Percentiles rank a stretch among this genome's conserved stretches.
Evolutionary conservation across 2,329 filamentous ascomycete species (phyloP).

Genomic region (Pestalotiopsis fici): DNA sequence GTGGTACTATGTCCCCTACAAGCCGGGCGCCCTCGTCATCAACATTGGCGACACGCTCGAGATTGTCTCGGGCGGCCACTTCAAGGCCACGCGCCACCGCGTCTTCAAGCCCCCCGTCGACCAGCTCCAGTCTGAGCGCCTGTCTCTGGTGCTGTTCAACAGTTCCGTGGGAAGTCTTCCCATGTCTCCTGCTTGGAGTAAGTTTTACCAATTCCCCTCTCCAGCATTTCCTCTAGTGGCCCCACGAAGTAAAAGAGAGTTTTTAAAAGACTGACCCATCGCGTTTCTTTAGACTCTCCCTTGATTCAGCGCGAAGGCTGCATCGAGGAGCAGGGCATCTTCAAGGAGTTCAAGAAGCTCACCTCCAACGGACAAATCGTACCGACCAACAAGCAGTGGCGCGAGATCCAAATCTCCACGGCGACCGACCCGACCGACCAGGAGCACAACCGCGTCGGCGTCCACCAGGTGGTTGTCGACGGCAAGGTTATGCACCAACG

Average conservation of each 20-base stretch:
- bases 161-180: not conserved
- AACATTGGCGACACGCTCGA: constrained; percentile 4
- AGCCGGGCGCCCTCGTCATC: constrained; percentile 5
- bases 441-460: constrained; percentile 2
- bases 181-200: not conserved
- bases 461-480: not conserved
- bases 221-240: not conserved
- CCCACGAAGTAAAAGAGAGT: no score
- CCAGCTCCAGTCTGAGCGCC: not conserved
- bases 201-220: not conserved
- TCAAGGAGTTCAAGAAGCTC: not conserved
- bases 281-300: not conserved
- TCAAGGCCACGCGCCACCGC: constrained; percentile 6
- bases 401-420: constrained; percentile 5
- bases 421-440: not conserved
- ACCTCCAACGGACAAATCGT: not conserved
- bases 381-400: constrained; percentile 2
- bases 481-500: constrained; percentile 3
- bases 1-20: constrained; percentile 6
- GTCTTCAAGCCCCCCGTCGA: constrained; percentile 4
- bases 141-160: not conserved
- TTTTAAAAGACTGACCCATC: not conserved
- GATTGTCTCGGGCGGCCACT: constrained; percentile 2
- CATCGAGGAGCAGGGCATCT: constrained; percentile 4
- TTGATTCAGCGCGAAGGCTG: not conserved